A percentile compares a stretch with the other conserved stretches of the same genome.
phyloP scores from a whole-genome alignment of 2,329 filamentous ascomycete species.

The Fusarium sp. region DNA sequence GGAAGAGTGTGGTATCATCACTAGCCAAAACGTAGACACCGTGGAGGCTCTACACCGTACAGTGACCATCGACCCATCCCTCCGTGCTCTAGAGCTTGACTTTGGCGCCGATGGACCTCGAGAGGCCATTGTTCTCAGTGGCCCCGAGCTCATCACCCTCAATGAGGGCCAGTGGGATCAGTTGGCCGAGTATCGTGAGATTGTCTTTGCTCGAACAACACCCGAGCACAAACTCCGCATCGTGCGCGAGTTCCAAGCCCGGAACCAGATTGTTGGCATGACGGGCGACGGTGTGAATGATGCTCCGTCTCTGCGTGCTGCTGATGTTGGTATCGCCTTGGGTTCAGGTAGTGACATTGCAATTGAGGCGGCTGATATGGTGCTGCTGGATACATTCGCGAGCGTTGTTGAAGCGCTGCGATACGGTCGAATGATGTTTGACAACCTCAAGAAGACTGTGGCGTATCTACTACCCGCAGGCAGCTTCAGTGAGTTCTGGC shows the following conservation, averaged over 20 bases:
- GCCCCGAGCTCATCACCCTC: conserved; percentile 69
- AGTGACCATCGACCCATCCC: conserved; percentile 10
- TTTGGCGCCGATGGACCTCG: conserved; percentile 27
- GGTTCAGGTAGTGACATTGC: conserved; percentile 84
- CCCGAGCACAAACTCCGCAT: conserved; percentile 82
- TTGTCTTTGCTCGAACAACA: conserved; percentile 77
- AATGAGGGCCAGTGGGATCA: conserved; percentile 73
- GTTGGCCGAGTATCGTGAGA: conserved; percentile 70
- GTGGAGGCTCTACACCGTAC: conserved; percentile 58
- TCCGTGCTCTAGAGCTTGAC: conserved; percentile 10
- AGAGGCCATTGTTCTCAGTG: conserved; percentile 68
- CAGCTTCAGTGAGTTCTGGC: conserved; percentile 78
- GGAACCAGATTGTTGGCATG: conserved; percentile 76
- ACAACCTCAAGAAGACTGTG: conserved; percentile 76
- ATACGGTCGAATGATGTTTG: conserved; percentile 78
- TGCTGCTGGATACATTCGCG: conserved; percentile 77
- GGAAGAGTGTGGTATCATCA: conserved; percentile 74
- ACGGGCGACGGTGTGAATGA: conserved; percentile 90
- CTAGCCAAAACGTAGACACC: conserved; percentile 60
- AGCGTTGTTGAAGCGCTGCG: conserved; percentile 75
- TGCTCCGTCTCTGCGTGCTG: conserved; percentile 77
- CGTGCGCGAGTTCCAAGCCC: conserved; percentile 74
- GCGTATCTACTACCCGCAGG: conserved; percentile 78
- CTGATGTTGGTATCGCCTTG: conserved; percentile 84
- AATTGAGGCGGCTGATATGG: conserved; percentile 81